A percentile compares a stretch with the other conserved stretches of the same genome.
phyloP scores from a whole-genome alignment of 1,139 yeast species.

The Yamadazyma dushanensis region DNA sequence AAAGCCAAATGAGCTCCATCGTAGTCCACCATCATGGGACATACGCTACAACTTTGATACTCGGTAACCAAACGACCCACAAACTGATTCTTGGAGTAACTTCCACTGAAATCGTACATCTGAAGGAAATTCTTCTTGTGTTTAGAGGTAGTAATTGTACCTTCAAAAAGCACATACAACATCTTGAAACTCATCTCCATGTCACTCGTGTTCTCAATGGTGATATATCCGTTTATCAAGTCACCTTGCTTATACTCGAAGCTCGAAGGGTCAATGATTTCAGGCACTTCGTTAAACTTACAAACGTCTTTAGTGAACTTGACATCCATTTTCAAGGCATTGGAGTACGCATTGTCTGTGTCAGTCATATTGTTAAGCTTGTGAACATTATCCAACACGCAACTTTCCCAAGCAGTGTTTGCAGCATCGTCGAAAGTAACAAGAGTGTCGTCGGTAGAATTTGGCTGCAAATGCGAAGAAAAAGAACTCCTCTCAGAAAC shows the following conservation, averaged over 20 bases:
- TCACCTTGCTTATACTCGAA: slow-evolving; percentile 45
- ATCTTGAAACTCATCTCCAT: slow-evolving; percentile 37
- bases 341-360: slow-evolving; percentile 26
- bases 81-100: slow-evolving; percentile 30
- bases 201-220: slow-evolving; percentile 27
- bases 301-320: slow-evolving; percentile 41
- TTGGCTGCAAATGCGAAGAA: neutral
- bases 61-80: slow-evolving; percentile 36
- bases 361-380: slow-evolving; percentile 31
- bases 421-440: slow-evolving; percentile 31
- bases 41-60: slow-evolving; percentile 13
- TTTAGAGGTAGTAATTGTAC: slow-evolving; percentile 23
- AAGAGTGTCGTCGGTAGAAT: neutral
- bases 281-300: slow-evolving; percentile 27
- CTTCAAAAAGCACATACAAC: slow-evolving; percentile 46
- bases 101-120: slow-evolving; percentile 46
- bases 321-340: slow-evolving; percentile 28
- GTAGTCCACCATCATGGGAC: slow-evolving; percentile 24
- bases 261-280: slow-evolving; percentile 31
- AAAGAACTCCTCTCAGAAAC: neutral
- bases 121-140: slow-evolving; percentile 31
- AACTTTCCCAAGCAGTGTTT: slow-evolving; percentile 32
- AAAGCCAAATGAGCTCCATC: slow-evolving; percentile 27
- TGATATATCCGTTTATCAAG: slow-evolving; percentile 37
- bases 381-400: slow-evolving; percentile 40